Evolutionary conservation across 495 filamentous ascomycete species (phyloP), one percentile per base, ranked within the genome.

Genomic region (Cercophora sp.): DNA sequence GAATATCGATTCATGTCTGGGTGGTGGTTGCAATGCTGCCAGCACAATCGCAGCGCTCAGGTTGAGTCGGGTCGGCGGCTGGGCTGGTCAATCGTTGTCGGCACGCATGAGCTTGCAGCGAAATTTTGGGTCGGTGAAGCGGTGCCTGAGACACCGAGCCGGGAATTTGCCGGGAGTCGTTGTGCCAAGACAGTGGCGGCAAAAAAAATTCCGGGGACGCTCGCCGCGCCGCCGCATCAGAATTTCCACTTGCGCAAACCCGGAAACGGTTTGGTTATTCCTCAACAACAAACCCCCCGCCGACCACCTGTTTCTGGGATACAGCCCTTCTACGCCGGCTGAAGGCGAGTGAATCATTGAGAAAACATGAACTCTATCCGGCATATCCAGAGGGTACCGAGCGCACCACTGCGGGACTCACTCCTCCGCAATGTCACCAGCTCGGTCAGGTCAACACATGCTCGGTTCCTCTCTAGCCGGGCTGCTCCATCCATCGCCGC

Each of bases 361-460:
- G 47, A 63, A 60, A 55, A 10, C 42, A 81, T 81, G 78, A 70
- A 72, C 54, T 66, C 72, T 50, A 60, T 76, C 34, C 63, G 75
- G 61, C 65, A 74, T 52, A 63, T 66, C 31, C 59, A 68, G 47
- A 71, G 67, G 64, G 68, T 67, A 65, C 56, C 69, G 22, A 57
- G 59, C 41, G 68, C 68, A 41, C 67, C 71, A 5, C 54, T 68
- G 45, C 57, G 62, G 56, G 60, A 64, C 47, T 65, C 73, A 50
- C 53, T 57, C 66, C 58, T 65, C 32, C 72, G 67, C 55, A 66
- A 51, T 40, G 36, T 70, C 60, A 70, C 70, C 51, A 70, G 72
- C 63, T 74, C 78, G 56, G 74, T 74, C 55, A 72, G 48, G 23
- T 77, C 77, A 27, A 73, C 79, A 22, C 84, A 82, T 52, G 76